A percentile compares a stretch with the other conserved stretches of the same genome.
Conservation (phyloP, 1,284 basidiomycete genomes). For the Naganishia cerealis region DNA sequence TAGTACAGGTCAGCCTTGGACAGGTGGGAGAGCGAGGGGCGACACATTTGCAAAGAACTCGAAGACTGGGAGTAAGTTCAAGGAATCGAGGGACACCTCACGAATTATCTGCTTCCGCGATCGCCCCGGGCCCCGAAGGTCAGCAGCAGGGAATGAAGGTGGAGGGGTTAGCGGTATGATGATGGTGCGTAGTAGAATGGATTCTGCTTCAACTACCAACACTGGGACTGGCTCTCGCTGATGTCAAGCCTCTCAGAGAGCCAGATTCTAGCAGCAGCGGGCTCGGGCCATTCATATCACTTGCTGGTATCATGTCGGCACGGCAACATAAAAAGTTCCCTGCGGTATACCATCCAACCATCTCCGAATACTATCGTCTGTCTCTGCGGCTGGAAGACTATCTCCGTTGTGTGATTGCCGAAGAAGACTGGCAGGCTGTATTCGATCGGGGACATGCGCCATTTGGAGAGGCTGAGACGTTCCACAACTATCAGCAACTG, state of each 20-base stretch:
- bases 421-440: not conserved
- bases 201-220: too few species aligned
- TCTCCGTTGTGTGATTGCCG: conserved; percentile 23
- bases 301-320: not conserved
- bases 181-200: too few species aligned
- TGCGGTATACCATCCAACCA: conserved; percentile 36
- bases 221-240: too few species aligned
- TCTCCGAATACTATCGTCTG: conserved; percentile 47
- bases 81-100: not conserved
- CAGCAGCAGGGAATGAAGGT: not conserved
- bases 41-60: too few species aligned
- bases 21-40: too few species aligned
- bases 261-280: not conserved
- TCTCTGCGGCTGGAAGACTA: conserved; percentile 36
- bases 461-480: not conserved
- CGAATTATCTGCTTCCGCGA: conserved; percentile 1
- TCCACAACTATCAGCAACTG: not conserved
- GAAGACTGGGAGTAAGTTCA: too few species aligned
- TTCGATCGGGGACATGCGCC: not conserved
- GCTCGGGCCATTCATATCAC: not conserved
- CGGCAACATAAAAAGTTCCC: not conserved
- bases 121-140: not conserved
- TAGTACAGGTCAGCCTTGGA: too few species aligned
- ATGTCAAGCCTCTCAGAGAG: too few species aligned
- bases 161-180: not conserved